Evolutionary conservation across 805 yeast genomes (phyloP).

Genomic region (Blastobotrys mokoenaii): DNA sequence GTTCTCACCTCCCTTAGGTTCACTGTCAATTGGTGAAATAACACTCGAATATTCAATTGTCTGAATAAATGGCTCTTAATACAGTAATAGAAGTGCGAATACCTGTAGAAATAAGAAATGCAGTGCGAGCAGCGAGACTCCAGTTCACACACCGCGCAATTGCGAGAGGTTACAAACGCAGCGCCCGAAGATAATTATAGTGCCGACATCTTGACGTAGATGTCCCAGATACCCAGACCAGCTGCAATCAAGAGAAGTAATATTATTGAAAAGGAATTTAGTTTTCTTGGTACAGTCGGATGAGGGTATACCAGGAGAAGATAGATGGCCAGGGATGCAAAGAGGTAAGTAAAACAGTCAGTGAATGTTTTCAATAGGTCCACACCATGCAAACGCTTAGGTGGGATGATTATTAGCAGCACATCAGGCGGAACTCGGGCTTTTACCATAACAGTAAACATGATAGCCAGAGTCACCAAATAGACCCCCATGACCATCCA

Average conservation of each 20-base stretch:
- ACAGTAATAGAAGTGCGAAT: conserved; percentile 56
- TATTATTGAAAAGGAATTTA: background rate
- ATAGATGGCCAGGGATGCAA: conserved; percentile 48
- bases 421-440: conserved; percentile 54
- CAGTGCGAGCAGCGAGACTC: conserved; percentile 11
- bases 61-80: conserved; percentile 43
- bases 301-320: conserved; percentile 21
- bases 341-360: conserved; percentile 74
- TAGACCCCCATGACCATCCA: conserved; percentile 57
- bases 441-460: conserved; percentile 41
- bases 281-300: background rate
- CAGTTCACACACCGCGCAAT: conserved; percentile 8
- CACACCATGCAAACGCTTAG: conserved; percentile 79
- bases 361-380: conserved; percentile 79
- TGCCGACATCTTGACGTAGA: conserved; percentile 87
- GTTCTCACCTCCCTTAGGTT: too few relatives aligned
- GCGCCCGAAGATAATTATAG: conserved; percentile 74
- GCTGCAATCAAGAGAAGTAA: conserved; percentile 31
- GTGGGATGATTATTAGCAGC: conserved; percentile 47
- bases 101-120: conserved; percentile 39
- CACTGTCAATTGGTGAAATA: conserved; percentile 80
- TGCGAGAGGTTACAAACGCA: conserved; percentile 31
- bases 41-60: conserved; percentile 71
- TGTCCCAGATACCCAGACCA: conserved; percentile 56
- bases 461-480: conserved; percentile 44